Evolutionary conservation across 768 basidiomycete species (phyloP).

Genomic region (Lyophyllum shimeji): DNA sequence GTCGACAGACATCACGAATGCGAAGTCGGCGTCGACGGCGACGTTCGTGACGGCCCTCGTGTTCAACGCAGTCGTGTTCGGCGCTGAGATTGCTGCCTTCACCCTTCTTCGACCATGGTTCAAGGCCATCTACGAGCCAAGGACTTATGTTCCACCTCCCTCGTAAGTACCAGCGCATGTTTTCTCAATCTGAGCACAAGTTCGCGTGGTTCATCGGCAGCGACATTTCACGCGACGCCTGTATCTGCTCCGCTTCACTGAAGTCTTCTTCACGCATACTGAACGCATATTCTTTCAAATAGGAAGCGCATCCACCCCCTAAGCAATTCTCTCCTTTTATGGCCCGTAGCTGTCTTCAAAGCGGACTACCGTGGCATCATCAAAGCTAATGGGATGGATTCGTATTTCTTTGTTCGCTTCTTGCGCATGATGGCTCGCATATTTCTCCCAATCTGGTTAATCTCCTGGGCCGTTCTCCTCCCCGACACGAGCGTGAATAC

Average conservation of each 20-base stretch:
- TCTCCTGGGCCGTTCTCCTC: slow-evolving; percentile 85
- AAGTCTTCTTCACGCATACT: neutral
- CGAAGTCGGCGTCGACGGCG: slow-evolving; percentile 63
- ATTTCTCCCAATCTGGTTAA: slow-evolving; percentile 86
- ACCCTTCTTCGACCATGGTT: slow-evolving; percentile 84
- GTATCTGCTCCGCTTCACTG: neutral
- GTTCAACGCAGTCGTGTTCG: slow-evolving; percentile 78
- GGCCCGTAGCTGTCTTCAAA: slow-evolving; percentile 65
- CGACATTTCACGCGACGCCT: no score
- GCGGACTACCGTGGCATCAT: slow-evolving; percentile 64
- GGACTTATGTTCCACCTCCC: slow-evolving; percentile 60
- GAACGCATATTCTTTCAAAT: slow-evolving; percentile 5
- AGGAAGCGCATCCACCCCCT: slow-evolving; percentile 64
- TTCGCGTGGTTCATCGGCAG: no score
- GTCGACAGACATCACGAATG: slow-evolving; percentile 35
- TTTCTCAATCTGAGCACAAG: neutral
- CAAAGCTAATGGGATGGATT: slow-evolving; percentile 78
- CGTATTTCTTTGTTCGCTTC: slow-evolving; percentile 93
- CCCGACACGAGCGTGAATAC: slow-evolving; percentile 69
- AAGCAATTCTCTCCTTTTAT: slow-evolving; percentile 48
- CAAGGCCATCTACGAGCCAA: slow-evolving; percentile 86
- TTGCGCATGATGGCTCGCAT: slow-evolving; percentile 80
- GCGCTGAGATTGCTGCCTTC: slow-evolving; percentile 69
- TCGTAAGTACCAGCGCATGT: slow-evolving; percentile 31
- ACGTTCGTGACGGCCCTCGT: slow-evolving; percentile 85